These are phyloP conservation scores for Capsicum chinense DNA, from an alignment of 257 asterid species.

Conservation along the genomic window DNA sequence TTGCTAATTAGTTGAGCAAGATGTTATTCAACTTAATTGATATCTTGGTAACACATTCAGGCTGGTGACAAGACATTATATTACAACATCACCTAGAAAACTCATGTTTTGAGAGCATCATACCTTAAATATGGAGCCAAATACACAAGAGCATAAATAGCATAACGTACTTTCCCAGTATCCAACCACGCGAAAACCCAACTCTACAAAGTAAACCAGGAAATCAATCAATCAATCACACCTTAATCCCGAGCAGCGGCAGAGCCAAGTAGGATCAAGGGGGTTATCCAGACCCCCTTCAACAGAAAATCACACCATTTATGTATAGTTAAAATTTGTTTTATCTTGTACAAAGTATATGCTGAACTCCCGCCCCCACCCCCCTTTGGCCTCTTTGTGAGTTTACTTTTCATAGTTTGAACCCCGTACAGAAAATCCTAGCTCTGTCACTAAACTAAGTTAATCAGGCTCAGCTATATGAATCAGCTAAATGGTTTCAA, in stretches of 20 bases:
- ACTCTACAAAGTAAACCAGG: constrained; percentile 53
- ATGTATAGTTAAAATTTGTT: too few relatives aligned
- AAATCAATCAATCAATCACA: background rate
- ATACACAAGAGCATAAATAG: constrained; percentile 85
- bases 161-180: constrained; percentile 78
- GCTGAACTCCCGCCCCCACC: too few relatives aligned
- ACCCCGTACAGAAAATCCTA: too few relatives aligned
- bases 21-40: too few relatives aligned
- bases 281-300: too few relatives aligned
- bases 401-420: too few relatives aligned
- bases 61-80: background rate
- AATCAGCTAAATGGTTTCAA: background rate
- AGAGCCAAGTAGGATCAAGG: too few relatives aligned
- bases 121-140: constrained; percentile 97
- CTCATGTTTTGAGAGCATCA: background rate
- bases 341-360: too few relatives aligned
- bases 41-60: background rate
- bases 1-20: too few relatives aligned
- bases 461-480: background rate
- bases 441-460: background rate
- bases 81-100: background rate
- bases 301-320: too few relatives aligned
- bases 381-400: too few relatives aligned
- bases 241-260: background rate
- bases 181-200: constrained; percentile 99